These are phyloP conservation scores for Phytophthora tentaculata DNA, from an alignment of 352 stramenopile genomes.

Conservation along the genomic window DNA sequence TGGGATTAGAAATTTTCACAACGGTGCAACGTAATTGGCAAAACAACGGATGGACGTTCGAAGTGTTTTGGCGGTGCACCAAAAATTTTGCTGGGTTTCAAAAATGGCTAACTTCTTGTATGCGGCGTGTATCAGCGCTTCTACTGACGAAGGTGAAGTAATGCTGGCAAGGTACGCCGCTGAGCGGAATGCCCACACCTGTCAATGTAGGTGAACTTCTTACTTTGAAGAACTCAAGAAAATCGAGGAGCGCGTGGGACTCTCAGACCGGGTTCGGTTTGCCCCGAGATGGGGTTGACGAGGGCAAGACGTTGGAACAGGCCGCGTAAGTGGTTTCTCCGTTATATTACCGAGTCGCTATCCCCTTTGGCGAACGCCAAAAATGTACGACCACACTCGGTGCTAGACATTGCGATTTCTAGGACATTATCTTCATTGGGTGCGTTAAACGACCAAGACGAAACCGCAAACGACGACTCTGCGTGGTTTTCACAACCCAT, in stretches of 20 bases:
- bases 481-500: no score
- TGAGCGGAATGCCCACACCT: background rate
- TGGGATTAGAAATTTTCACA: no score
- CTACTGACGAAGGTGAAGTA: background rate
- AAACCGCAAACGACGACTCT: no score
- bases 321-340: background rate
- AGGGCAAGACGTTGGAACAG: background rate
- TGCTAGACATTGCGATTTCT: background rate
- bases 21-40: no score
- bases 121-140: background rate
- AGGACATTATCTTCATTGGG: background rate
- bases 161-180: background rate
- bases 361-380: background rate
- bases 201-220: background rate
- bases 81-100: background rate
- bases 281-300: background rate
- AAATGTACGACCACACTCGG: background rate
- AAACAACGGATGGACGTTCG: conserved; percentile 10
- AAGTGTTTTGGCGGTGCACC: background rate
- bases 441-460: background rate
- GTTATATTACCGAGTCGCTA: background rate
- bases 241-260: background rate
- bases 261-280: background rate
- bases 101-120: background rate
- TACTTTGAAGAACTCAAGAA: background rate